A percentile compares a stretch with the other conserved stretches of the same genome.
phyloP scores from a whole-genome alignment of 192 early-diverging fungal genomes.

The Podila minutissima region DNA sequence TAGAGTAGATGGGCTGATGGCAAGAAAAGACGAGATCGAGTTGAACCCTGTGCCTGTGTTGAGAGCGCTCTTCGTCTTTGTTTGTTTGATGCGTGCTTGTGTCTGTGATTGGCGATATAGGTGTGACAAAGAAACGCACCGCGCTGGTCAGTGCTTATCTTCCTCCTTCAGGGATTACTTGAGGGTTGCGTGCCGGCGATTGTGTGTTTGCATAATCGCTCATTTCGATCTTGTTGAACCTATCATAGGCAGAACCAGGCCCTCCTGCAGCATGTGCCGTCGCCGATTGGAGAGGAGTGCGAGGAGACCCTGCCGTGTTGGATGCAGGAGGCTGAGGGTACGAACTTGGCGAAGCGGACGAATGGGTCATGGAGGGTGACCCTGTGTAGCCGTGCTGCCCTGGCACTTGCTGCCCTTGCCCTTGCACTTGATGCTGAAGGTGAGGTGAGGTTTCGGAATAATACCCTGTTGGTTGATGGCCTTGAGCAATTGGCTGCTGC shows the following conservation, averaged over 20 bases:
- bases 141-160: background rate
- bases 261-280: background rate
- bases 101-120: no score
- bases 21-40: no score
- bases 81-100: no score
- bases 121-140: no score
- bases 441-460: no score
- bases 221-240: constrained; percentile 8
- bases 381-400: background rate
- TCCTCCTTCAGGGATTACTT: background rate
- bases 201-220: constrained; percentile 3
- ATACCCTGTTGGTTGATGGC: no score
- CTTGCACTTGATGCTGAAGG: background rate
- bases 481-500: background rate
- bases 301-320: background rate
- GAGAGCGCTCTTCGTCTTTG: no score
- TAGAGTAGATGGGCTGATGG: no score
- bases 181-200: constrained; percentile 13
- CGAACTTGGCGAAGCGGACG: constrained; percentile 1
- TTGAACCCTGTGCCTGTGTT: no score
- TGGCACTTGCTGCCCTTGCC: background rate
- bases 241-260: background rate
- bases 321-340: constrained; percentile 21
- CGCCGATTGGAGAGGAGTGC: background rate
- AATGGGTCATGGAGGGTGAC: constrained; percentile 21